Evolutionary conservation across 1,284 basidiomycete genomes (phyloP), one percentile per base, ranked within the genome.

Genomic region (Ceratobasidium papillatum): DNA sequence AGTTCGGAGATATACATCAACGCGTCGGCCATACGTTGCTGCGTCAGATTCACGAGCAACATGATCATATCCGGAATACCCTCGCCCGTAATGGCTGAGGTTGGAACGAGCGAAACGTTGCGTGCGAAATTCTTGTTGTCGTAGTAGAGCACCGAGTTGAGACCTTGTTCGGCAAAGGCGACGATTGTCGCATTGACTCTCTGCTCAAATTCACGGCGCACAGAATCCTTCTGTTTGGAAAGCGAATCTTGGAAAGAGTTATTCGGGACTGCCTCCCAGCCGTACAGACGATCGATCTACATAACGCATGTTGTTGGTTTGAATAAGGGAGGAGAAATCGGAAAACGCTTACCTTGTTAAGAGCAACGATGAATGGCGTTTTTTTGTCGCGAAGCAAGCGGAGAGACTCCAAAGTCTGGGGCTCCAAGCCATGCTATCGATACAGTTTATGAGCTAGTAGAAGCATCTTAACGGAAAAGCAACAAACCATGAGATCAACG

Each of bases 51-150:
- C 83, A 99, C 90, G 81, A 99, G 91, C 43, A 99, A 88, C 91
- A 96, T 95, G 82, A 99, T 96, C 94, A 99, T 96, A 85, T 99
- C 98, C n/a, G 98, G 98, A 30, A 99, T 89, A 85, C 98, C 98
- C 85, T 99, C 98, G 77, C 98, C 98, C 0, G 97, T 98, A 82
- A 97, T 90, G 36, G 98, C 98, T 74, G 97, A 99, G 5, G 98
- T 99, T 41, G 98, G 98, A 19, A 99, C 97, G 56, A 99, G 87
- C 11, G 96, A 98, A 77, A 99, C 96, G 80, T 96, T 96, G 76
- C 93, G 89, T 66, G 92, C 94, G 78, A 98, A 93, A 84, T 90
- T 96, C 85, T 95, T 98, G 90, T 99, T 99, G 74, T 98, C 93
- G 85, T 98, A 99, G 86, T 98, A 99, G 75, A 96, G 89, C 71